Evolutionary conservation across 495 filamentous ascomycete species (phyloP).

Genomic region (Bacidia gigantensis): DNA sequence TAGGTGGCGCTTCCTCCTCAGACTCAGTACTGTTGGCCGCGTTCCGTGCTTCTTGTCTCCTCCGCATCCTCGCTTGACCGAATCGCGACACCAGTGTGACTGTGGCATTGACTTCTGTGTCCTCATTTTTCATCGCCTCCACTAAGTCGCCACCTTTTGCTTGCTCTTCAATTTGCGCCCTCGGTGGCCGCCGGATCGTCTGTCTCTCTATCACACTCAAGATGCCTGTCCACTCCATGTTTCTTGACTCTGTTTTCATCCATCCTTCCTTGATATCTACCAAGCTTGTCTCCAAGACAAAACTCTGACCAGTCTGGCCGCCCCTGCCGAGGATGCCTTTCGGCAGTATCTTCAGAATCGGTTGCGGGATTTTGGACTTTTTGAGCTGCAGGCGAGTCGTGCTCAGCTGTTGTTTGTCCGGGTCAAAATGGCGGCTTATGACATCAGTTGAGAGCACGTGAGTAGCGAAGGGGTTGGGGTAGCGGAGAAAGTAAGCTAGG

Average conservation of each 20-base stretch:
- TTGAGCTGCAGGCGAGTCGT: constrained; percentile 90
- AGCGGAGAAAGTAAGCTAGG: constrained; percentile 96
- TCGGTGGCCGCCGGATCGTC: constrained; percentile 42
- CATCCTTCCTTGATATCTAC: constrained; percentile 83
- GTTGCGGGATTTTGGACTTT: constrained; percentile 74
- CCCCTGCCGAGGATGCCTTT: constrained; percentile 55
- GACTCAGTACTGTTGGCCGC: constrained; percentile 25
- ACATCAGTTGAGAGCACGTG: constrained; percentile 96
- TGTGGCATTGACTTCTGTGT: constrained; percentile 68
- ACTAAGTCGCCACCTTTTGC: constrained; percentile 18
- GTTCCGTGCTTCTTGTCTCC: constrained; percentile 23
- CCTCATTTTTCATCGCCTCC: constrained; percentile 36
- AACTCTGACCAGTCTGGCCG: constrained; percentile 55
- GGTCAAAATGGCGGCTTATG: constrained; percentile 74
- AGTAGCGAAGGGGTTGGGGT: constrained; percentile 90
- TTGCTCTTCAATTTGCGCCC: constrained; percentile 10
- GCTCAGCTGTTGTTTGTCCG: constrained; percentile 61
- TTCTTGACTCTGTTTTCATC: constrained; percentile 72
- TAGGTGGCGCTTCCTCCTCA: constrained; percentile 43
- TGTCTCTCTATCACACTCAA: constrained; percentile 87
- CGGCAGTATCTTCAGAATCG: constrained; percentile 69
- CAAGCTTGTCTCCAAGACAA: constrained; percentile 81
- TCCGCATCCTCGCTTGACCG: constrained; percentile 54
- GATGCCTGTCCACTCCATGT: constrained; percentile 83
- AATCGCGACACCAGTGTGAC: constrained; percentile 77